Conservation (phyloP, 73 alveolate species). For the Paramecium sonneborni region DNA sequence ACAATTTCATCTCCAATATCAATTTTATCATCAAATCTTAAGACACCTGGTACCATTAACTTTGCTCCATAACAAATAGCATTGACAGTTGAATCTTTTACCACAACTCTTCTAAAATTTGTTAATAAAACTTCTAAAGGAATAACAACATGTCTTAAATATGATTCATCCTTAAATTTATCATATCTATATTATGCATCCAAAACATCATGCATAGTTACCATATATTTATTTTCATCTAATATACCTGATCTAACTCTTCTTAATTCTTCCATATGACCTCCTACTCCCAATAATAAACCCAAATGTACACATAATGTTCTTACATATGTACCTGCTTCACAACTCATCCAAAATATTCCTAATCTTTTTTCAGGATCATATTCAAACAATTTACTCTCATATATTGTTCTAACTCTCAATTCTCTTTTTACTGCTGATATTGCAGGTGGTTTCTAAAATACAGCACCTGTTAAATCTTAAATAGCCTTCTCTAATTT, state of each 20-base stretch:
- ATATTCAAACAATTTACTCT: slow-evolving; percentile 95
- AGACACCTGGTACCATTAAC: slow-evolving; percentile 99
- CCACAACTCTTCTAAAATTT: slow-evolving; percentile 95
- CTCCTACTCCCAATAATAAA: slow-evolving; percentile 97
- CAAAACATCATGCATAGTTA: slow-evolving; percentile 99
- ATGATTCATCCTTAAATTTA: slow-evolving; percentile 96
- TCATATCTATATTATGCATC: slow-evolving; percentile 96
- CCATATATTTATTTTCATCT: slow-evolving; percentile 94
- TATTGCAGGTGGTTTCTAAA: slow-evolving; percentile 98
- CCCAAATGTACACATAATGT: slow-evolving; percentile 99
- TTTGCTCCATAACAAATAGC: slow-evolving; percentile 99
- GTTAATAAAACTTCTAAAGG: slow-evolving; percentile 98
- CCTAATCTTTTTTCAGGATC: slow-evolving; percentile 96
- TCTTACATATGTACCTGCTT: slow-evolving; percentile 99
- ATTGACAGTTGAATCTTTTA: slow-evolving; percentile 97
- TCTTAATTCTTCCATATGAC: slow-evolving; percentile 99
- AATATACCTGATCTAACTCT: slow-evolving; percentile 96
- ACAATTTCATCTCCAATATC: slow-evolving; percentile 98
- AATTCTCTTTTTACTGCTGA: slow-evolving; percentile 99
- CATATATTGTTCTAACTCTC: slow-evolving; percentile 97
- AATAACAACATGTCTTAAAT: slow-evolving; percentile 97
- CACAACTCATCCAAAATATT: slow-evolving; percentile 96
- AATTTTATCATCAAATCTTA: slow-evolving; percentile 96
- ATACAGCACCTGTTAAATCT: slow-evolving; percentile 94
- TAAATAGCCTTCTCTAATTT: slow-evolving; percentile 90